Base-by-base conservation (phyloP, 2,329 filamentous ascomycete genomes). In the Epichloe coenophiala region DNA sequence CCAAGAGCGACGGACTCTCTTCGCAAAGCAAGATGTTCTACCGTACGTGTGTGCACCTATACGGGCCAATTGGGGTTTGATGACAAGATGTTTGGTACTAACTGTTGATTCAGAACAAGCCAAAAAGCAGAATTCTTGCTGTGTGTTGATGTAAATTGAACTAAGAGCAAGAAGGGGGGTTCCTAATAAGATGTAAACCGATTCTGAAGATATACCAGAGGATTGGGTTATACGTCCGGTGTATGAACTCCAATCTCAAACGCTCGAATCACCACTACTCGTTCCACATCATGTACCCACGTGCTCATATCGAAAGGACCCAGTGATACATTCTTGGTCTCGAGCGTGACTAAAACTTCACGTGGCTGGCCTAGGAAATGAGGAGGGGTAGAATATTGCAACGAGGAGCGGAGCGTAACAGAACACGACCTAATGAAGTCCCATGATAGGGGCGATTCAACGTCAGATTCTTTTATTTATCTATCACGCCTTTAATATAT, bases 21-120 rank as follows among this genome's bases (percentile, higher is more conserved):
- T 80, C 81, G 47, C 86, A 93, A 75, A 95, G 88, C 72, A 97
- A 95, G 78, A 91, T 94, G 85, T 98, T 98, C 68, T 97, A 97
- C 68, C 88, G 84, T 84, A 68, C 60, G 76, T 71, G 21, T 6
- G 15, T 15, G 35, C 21, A 23, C 38, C 45, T 37, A 9, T 38
- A 15, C 27, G n/a, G n/a, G 15, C 13, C 36, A 13, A 38, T n/a
- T 8, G 12, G 13, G 36, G 36, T 6, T 38, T 38, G 5, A 38
- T 38, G 13, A n/a, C 9, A 11, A 31, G 1, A 49, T 41, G 37
- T 45, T 58, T 42, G 56, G 27, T 15, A 38, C 53, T 49, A 46
- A 52, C 35, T 15, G 17, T 31, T 49, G 15, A n/a, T 37, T 37
- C 19, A 77, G 74, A 72, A 66, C 71, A 83, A 75, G 84, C 84